A percentile compares a stretch with the other conserved stretches of the same genome.
These are phyloP conservation scores for Exophiala oligosperma DNA, from an alignment of 2,329 filamentous ascomycete genomes.

Conservation along the genomic window DNA sequence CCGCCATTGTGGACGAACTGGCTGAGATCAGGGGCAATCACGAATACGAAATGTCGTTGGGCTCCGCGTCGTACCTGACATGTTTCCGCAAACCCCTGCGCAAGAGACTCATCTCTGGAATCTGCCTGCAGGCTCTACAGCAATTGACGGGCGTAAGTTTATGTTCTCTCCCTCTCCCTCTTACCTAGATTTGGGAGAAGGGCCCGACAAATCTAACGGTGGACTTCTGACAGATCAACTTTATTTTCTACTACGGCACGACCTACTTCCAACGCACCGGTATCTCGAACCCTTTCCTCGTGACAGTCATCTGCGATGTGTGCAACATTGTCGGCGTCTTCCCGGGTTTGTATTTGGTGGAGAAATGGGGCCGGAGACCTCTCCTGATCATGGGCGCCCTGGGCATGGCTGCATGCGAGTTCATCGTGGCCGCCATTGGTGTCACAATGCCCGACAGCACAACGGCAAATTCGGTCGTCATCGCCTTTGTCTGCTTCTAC, in stretches of 20 bases:
- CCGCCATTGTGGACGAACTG: too few relatives aligned
- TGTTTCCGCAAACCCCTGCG: not conserved
- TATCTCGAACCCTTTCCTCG: slow-evolving; percentile 45
- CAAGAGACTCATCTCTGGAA: not conserved
- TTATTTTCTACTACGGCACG: slow-evolving; percentile 53
- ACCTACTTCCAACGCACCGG: slow-evolving; percentile 60
- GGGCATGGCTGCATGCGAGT: slow-evolving; percentile 55
- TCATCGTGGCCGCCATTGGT: slow-evolving; percentile 49
- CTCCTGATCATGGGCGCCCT: slow-evolving; percentile 55
- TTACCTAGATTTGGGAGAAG: not conserved
- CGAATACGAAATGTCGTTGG: not conserved
- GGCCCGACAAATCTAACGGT: not conserved
- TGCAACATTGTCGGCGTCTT: not conserved
- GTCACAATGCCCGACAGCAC: slow-evolving; percentile 22
- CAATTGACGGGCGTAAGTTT: not conserved
- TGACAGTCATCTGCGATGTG: not conserved
- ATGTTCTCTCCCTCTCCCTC: too few relatives aligned
- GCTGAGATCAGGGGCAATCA: not conserved
- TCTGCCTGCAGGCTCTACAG: not conserved
- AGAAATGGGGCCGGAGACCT: slow-evolving; percentile 49
- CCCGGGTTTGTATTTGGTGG: not conserved
- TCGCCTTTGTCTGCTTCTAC: slow-evolving; percentile 81
- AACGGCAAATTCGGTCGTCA: slow-evolving; percentile 17
- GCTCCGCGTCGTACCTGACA: not conserved
- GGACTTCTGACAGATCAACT: slow-evolving; percentile 44